Percentiles rank a stretch among this genome's conserved stretches.
Conservation (phyloP, 2,329 filamentous ascomycete species). For the Lojkania enalia region DNA sequence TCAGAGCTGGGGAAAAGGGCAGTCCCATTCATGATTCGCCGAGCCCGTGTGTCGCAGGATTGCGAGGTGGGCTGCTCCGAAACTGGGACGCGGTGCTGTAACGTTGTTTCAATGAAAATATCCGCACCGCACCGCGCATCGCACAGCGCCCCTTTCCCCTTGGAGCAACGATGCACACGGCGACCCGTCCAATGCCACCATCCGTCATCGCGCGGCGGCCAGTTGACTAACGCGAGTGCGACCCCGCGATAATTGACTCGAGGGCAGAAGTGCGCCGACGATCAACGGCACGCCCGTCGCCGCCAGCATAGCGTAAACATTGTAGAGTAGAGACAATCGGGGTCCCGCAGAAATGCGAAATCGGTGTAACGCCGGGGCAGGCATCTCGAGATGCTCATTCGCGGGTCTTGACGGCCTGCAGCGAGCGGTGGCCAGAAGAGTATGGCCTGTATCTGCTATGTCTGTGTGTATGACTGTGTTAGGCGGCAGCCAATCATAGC, state of each 20-base stretch:
- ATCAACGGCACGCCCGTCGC: conserved; percentile 31
- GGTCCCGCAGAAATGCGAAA: conserved; percentile 7
- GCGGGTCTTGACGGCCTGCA: conserved; percentile 20
- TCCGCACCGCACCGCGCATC: conserved; percentile 10
- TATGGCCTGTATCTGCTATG: too few species aligned
- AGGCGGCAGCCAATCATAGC: conserved; percentile 23
- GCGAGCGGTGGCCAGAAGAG: conserved; percentile 17
- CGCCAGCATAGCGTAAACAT: conserved; percentile 17
- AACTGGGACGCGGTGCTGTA: conserved; percentile 26
- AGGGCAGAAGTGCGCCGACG: conserved; percentile 14
- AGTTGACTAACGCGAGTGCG: conserved; percentile 17
- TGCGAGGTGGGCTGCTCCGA: conserved; percentile 15
- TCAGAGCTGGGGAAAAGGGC: conserved; percentile 6
- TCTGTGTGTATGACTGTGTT: conserved; percentile 42
- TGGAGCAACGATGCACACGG: conserved; percentile 15
- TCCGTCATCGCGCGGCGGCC: conserved; percentile 2
- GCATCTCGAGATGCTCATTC: conserved; percentile 28
- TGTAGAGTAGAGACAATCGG: conserved; percentile 12
- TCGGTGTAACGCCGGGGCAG: conserved; percentile 15
- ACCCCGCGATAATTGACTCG: conserved; percentile 28
- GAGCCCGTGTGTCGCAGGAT: conserved; percentile 8
- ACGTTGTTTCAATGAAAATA: conserved; percentile 24
- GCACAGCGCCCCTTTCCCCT: conserved; percentile 16
- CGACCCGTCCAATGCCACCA: conserved; percentile 8
- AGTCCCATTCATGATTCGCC: conserved; percentile 17